Conservation (phyloP, 2,329 filamentous ascomycete genomes). For the Thielaviopsis punctulata region DNA sequence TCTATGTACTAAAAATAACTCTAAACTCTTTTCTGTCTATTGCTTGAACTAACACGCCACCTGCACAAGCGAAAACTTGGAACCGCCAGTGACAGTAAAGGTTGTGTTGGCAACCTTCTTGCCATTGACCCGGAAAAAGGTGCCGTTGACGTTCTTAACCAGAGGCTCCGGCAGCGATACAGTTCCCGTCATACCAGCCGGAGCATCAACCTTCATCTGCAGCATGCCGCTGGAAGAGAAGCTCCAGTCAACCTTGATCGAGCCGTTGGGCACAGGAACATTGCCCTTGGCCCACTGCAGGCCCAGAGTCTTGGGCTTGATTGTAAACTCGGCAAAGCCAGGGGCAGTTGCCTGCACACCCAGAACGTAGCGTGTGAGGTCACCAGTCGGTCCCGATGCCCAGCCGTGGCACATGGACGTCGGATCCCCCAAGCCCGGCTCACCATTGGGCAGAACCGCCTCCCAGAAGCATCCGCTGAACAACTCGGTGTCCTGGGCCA, state of each 20-base stretch:
- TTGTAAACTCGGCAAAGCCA: background rate
- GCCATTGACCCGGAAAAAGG: background rate
- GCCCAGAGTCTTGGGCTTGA: background rate
- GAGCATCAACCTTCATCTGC: background rate
- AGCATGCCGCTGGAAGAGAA: background rate
- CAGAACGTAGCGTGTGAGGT: background rate
- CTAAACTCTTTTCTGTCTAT: too few species aligned
- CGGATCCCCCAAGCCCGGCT: background rate
- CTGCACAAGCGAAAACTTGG: background rate
- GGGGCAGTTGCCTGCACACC: background rate
- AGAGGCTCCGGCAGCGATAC: background rate
- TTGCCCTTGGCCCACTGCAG: background rate
- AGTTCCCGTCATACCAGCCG: background rate
- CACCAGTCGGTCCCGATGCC: background rate
- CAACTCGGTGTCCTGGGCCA: background rate
- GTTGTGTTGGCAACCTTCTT: background rate
- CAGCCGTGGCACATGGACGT: background rate
- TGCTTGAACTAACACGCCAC: too few species aligned
- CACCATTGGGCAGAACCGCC: background rate
- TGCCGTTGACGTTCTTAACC: background rate
- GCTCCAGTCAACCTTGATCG: background rate
- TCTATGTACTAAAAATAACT: too few species aligned
- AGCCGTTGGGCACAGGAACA: background rate
- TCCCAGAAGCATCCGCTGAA: background rate
- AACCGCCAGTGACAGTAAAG: background rate